Evolutionary conservation across 176 grass and related monocot genomes (phyloP).

Genomic region (Neostapfia colusana): DNA sequence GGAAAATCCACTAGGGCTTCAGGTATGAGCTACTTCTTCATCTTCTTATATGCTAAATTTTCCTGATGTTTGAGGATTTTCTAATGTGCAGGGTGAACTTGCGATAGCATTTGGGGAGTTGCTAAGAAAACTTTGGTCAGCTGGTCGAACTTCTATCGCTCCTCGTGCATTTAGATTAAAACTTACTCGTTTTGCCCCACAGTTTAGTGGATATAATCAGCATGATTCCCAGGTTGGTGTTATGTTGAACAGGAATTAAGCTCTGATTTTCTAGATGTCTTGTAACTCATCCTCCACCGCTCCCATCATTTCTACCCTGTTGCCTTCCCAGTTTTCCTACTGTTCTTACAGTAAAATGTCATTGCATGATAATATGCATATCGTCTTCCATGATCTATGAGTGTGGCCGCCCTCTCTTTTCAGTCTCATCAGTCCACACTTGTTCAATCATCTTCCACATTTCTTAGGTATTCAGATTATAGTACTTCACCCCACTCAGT

Average conservation of each 20-base stretch:
- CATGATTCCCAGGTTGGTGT: constrained; percentile 95
- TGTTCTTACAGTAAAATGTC: background rate
- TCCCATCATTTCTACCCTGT: background rate
- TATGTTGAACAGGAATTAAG: background rate
- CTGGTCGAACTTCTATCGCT: constrained; percentile 72
- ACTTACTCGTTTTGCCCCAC: constrained; percentile 91
- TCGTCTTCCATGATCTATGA: background rate
- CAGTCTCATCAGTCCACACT: background rate
- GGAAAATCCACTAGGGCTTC: constrained; percentile 95
- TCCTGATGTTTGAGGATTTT: constrained; percentile 31
- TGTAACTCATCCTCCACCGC: background rate
- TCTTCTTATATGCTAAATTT: constrained; percentile 5
- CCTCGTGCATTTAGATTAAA: constrained; percentile 90
- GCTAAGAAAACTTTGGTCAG: constrained; percentile 83
- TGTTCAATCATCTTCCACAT: background rate
- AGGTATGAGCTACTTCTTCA: constrained; percentile 50
- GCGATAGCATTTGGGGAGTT: constrained; percentile 89
- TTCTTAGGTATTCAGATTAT: background rate
- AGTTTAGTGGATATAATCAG: constrained; percentile 99
- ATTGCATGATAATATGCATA: background rate
- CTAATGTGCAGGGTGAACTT: constrained; percentile 74
- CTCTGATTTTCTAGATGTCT: background rate
- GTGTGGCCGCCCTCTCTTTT: background rate
- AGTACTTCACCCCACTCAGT: background rate
- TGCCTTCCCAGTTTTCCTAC: background rate